Evolutionary conservation across 108 stramenopile genomes (phyloP), one percentile per base, ranked within the genome.

Genomic region (Epithemia pelagica): DNA sequence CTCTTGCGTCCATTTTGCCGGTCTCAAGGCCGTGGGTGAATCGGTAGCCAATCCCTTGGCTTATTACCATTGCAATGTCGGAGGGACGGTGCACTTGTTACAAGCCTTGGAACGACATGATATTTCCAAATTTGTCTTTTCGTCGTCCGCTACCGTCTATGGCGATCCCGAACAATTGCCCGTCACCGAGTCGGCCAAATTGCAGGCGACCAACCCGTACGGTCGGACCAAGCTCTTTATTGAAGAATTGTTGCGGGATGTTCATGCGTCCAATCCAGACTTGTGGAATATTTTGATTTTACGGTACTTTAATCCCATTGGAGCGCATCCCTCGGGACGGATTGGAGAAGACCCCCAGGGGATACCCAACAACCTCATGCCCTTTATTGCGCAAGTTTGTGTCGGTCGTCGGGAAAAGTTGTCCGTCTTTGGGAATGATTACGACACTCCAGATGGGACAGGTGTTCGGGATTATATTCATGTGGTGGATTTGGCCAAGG

Each of bases 231-330:
- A 99, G 74, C 72, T 96, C 54, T 95, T 99, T 70, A 91, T 99
- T 70, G 99, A 99, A 70, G 97, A 98, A 71, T 92, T 99, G 58
- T 77, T 99, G 53, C 78, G 92, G n/a, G 98, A 99, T 78, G 73
- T 79, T 37, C 74, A 84, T 66, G 89, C 81, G 0, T 85, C 87
- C 2, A 69, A 73, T 62, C 70, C 81, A 0, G 65, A 69, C 0
- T 60, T n/a, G 1, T 90, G 87, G 91, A 84, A 86, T 56, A 78
- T 90, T 32, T 65, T 89, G 56, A 92, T 98, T 52, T 76, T 99
- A 20, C 80, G 99, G 1, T 99, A 99, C 72, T 99, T 99, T 80
- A 99, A 99, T 79, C 99, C 99, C n/a, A 96, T 98, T 58, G 99
- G 99, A 15, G 97, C 99, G 0, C 99, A 99, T 87, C 80, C 93